These are phyloP conservation scores for Bisporella sp. DNA, from an alignment of 2,329 filamentous ascomycete species.

Conservation along the genomic window DNA sequence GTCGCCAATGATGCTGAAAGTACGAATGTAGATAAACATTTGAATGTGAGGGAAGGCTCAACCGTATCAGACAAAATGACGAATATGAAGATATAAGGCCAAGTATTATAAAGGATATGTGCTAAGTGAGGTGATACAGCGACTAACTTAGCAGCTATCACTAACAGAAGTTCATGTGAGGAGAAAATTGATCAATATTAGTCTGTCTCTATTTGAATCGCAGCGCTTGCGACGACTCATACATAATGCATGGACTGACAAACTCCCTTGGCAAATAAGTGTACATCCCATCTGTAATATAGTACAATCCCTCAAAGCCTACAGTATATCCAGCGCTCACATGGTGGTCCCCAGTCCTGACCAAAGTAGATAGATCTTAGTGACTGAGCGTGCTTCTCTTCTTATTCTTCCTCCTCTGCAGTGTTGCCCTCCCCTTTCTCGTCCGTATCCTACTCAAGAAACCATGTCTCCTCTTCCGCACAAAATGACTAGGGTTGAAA, in stretches of 20 bases:
- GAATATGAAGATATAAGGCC: too few species aligned
- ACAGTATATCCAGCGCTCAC: background rate
- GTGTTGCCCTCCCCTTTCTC: slow-evolving; percentile 24
- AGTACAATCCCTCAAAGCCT: background rate
- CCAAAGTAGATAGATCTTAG: slow-evolving; percentile 6
- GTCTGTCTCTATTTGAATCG: too few species aligned
- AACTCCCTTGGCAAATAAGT: background rate
- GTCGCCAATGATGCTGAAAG: too few species aligned
- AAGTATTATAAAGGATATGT: too few species aligned
- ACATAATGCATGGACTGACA: background rate
- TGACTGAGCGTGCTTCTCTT: slow-evolving; percentile 28
- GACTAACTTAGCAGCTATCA: too few species aligned
- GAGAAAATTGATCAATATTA: too few species aligned
- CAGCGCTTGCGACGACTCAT: background rate
- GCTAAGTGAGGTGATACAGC: too few species aligned
- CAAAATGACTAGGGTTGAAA: slow-evolving; percentile 29
- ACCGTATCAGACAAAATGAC: too few species aligned
- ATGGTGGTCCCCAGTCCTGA: background rate
- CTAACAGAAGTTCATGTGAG: too few species aligned
- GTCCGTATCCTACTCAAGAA: slow-evolving; percentile 27
- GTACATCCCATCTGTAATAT: background rate
- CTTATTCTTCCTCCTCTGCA: slow-evolving; percentile 26
- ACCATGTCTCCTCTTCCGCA: slow-evolving; percentile 29
- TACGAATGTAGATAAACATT: too few species aligned
- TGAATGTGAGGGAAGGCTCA: too few species aligned